Evolutionary conservation across 176 grass and related monocot species (phyloP), one percentile per base, ranked within the genome.

Genomic region (Avena eriantha): DNA sequence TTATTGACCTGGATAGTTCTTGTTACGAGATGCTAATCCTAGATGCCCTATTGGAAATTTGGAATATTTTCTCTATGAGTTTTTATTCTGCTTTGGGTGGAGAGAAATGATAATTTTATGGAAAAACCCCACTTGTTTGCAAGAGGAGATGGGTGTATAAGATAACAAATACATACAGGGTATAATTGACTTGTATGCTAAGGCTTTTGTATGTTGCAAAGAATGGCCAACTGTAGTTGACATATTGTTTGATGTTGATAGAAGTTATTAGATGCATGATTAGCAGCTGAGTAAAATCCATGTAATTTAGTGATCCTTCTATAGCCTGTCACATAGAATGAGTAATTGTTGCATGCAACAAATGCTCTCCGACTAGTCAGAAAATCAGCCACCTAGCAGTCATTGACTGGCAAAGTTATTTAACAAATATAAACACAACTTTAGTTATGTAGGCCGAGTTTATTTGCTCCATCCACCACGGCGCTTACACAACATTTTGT

Each of bases 301-400:
- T 69, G 18, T 36, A 76, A 83, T 22, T 76, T 43, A 80, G 48
- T 12, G 11, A n/a, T 48, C 3, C 14, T 83, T 86, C n/a, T 83
- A 12, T 34, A 80, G 48, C 8, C 21, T 77, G 10, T 74, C 12
- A 31, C 8, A 39, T 86, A 14, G 43, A 46, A 41, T 6, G 1
- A 76, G 45, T 75, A 23, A 66, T 50, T 54, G 15, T 80, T 23
- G 8, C 57, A 57, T 76, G 47, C 9, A 48, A 76, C 16, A 26
- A 35, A 35, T 83, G 22, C 47, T 15, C 13, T 22, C 13, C 45
- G 13, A 43, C 63, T 83, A 66, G 7, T 73, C 22, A 3, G 5
- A 46, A 71, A 50, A 63, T 69, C 33, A 18, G 53, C 33, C 17
- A 54, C 43, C 43, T 72, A 77, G 19, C 43, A 77, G 70, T 47